These are phyloP conservation scores for Trametes meyenii DNA, from an alignment of 768 basidiomycete genomes.

Conservation along the genomic window DNA sequence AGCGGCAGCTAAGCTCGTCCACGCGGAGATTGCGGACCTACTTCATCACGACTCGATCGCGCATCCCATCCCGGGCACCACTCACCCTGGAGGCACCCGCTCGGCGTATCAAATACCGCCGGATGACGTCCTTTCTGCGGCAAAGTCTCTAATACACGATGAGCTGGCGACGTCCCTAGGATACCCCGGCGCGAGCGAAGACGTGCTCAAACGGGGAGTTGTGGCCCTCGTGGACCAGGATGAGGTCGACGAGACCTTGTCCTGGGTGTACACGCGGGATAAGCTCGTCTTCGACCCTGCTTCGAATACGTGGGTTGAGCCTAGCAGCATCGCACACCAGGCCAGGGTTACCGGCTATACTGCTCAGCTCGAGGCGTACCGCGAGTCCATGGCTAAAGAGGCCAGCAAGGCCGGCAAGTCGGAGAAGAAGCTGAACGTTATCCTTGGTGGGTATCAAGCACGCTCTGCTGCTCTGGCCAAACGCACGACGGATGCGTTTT, in stretches of 20 bases:
- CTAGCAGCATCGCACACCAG: constrained; percentile 55
- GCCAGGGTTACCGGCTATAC: constrained; percentile 67
- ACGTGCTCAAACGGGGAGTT: constrained; percentile 79
- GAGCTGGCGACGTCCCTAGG: constrained; percentile 84
- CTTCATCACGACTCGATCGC: constrained; percentile 87
- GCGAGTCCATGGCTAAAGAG: constrained; percentile 77
- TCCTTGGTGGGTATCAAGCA: constrained; percentile 89
- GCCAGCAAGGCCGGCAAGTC: constrained; percentile 78
- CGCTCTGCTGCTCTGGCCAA: constrained; percentile 68
- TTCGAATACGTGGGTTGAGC: constrained; percentile 68
- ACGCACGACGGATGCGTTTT: constrained; percentile 67
- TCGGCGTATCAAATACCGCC: constrained; percentile 75
- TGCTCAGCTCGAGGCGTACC: constrained; percentile 59
- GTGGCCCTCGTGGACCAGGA: constrained; percentile 64
- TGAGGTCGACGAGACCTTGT: constrained; percentile 57
- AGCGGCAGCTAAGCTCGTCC: constrained; percentile 64
- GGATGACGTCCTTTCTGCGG: constrained; percentile 72
- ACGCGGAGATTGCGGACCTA: constrained; percentile 76
- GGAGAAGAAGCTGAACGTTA: constrained; percentile 88
- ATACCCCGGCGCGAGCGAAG: constrained; percentile 79
- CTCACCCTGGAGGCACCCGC: constrained; percentile 67
- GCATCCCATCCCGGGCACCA: constrained; percentile 88
- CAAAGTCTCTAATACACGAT: constrained; percentile 70
- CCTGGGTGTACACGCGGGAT: constrained; percentile 73
- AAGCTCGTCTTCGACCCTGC: constrained; percentile 64